phyloP scores from a whole-genome alignment of 2,329 filamentous ascomycete genomes.

The Curvularia sp. region DNA sequence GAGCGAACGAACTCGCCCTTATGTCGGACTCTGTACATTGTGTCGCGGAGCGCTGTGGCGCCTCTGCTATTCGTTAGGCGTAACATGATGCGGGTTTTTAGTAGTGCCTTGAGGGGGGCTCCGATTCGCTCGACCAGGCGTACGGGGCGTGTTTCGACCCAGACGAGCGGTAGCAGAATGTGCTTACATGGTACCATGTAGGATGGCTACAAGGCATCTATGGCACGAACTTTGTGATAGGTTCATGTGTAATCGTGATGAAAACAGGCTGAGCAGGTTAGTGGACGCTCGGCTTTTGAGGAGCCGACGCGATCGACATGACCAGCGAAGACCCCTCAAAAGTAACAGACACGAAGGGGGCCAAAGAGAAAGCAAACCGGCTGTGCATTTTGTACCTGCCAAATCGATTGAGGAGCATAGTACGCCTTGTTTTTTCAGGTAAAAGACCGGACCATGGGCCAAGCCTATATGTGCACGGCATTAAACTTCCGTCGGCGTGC shows the following conservation, averaged over 20 bases:
- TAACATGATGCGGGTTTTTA: neutral
- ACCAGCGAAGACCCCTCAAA: neutral
- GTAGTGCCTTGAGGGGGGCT: neutral
- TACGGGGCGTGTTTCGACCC: slow-evolving; percentile 2
- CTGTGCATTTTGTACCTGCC: neutral
- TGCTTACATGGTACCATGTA: neutral
- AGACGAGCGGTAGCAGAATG: slow-evolving; percentile 6
- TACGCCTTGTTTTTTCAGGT: neutral
- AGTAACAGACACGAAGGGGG: neutral
- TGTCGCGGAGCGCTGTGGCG: slow-evolving; percentile 6
- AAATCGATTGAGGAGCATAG: neutral
- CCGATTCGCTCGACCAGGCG: slow-evolving; percentile 8
- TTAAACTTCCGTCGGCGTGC: neutral
- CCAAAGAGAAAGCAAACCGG: neutral
- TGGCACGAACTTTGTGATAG: neutral
- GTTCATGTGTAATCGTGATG: slow-evolving; percentile 9
- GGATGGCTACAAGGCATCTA: slow-evolving; percentile 1
- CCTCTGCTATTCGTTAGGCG: neutral
- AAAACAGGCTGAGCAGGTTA: slow-evolving; percentile 2
- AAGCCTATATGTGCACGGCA: neutral
- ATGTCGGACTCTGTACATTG: slow-evolving; percentile 7
- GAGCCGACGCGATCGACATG: slow-evolving; percentile 16
- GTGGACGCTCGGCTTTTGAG: slow-evolving; percentile 13
- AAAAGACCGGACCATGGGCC: neutral
- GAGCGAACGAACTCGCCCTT: slow-evolving; percentile 1